A percentile compares a stretch with the other conserved stretches of the same genome.
phyloP scores from a whole-genome alignment of 768 basidiomycete genomes.

The Panaeolus cyanescens region DNA sequence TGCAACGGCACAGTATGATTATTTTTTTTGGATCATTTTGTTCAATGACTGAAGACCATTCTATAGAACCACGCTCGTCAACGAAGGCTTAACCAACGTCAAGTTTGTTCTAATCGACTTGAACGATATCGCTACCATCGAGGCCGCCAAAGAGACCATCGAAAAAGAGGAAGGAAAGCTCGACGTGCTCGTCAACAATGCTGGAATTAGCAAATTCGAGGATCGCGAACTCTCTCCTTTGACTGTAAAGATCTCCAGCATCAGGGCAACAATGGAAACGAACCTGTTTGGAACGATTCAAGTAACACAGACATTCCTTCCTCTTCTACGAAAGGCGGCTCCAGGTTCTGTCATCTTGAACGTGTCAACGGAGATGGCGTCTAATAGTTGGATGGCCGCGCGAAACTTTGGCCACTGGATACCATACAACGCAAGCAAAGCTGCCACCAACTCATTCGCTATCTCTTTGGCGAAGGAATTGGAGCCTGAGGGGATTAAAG shows the following conservation, averaged over 20 bases:
- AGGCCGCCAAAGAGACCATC: constrained; percentile 35
- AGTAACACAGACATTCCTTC: constrained; percentile 41
- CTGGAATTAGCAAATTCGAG: constrained; percentile 29
- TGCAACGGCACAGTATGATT: constrained; percentile 39
- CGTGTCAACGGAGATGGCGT: constrained; percentile 46
- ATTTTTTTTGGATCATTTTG: not conserved
- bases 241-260: constrained; percentile 30
- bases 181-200: constrained; percentile 50
- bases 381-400: constrained; percentile 37
- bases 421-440: constrained; percentile 72
- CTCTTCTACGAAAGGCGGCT: constrained; percentile 37
- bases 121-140: constrained; percentile 33
- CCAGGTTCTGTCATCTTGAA: constrained; percentile 39
- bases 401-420: constrained; percentile 32
- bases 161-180: constrained; percentile 40
- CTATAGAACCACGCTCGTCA: constrained; percentile 32
- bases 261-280: constrained; percentile 40
- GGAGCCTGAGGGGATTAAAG: constrained; percentile 51
- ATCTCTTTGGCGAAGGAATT: constrained; percentile 68
- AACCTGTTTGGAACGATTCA: constrained; percentile 47
- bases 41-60: not conserved
- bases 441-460: constrained; percentile 62
- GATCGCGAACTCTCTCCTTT: constrained; percentile 33
- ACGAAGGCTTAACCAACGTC: constrained; percentile 29
- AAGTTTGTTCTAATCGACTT: constrained; percentile 43